Conservation (phyloP, 2,329 filamentous ascomycete genomes). For the Nigrograna mackinnonii region DNA sequence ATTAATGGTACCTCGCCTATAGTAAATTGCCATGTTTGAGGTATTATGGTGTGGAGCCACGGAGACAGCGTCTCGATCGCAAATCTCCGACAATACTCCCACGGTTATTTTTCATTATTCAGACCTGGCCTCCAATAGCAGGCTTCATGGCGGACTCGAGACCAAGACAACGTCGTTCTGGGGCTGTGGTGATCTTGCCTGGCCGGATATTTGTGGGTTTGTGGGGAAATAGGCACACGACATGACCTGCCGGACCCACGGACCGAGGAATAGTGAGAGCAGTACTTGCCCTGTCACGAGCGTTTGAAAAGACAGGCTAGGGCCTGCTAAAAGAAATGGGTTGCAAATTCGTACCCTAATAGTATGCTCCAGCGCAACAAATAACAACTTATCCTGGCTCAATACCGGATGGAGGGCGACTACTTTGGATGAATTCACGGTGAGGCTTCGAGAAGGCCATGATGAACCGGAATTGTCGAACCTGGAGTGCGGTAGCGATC, state of each 20-base stretch:
- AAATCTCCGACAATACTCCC: not conserved
- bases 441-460: conserved; percentile 5
- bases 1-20: conserved; percentile 10
- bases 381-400: conserved; percentile 1
- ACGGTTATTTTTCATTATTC: too few relatives aligned
- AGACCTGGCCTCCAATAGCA: too few relatives aligned
- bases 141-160: too few relatives aligned
- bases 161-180: not conserved
- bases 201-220: conserved; percentile 27
- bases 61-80: conserved; percentile 1
- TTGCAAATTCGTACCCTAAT: not conserved
- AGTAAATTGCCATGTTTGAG: conserved; percentile 1
- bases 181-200: conserved; percentile 12
- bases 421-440: conserved; percentile 5
- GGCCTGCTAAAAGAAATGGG: not conserved
- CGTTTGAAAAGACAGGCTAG: conserved; percentile 1
- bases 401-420: conserved; percentile 4
- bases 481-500: conserved; percentile 16
- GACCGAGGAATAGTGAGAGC: conserved; percentile 22
- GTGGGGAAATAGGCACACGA: conserved; percentile 20
- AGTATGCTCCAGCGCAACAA: not conserved
- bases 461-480: conserved; percentile 4
- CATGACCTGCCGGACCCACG: conserved; percentile 23
- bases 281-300: conserved; percentile 18
- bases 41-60: not conserved